Evolutionary conservation across 441 rosid genomes (phyloP), one percentile per base, ranked within the genome.

Genomic region (Bocquillonia castaneifolia): DNA sequence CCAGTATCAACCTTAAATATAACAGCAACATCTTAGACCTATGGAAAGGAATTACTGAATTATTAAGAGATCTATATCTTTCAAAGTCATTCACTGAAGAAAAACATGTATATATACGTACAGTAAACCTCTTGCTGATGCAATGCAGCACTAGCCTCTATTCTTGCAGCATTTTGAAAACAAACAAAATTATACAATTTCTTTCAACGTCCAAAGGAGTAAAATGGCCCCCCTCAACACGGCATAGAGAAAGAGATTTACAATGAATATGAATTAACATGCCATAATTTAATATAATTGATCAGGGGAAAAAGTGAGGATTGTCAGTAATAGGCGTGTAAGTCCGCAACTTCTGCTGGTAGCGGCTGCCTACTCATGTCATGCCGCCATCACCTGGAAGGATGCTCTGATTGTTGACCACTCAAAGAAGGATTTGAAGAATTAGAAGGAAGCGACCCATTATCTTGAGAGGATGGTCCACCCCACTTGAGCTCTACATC

Each of bases 391-490:
- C 80, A 76, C 80, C 85, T 79, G 42, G 82, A 63, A 50, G 83
- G 82, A 59, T 75, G 72, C 59, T 84, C 79, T 1, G 82, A 77
- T 47, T 68, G 82, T 68, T 84, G 85, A 69, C 75, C 80, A 20
- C 75, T 77, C 26, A 73, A 61, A 20, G 87, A 74, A 75, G 82
- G 85, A 77, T 84, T 84, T 8, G 87, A 81, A 63, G 85, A 81
- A 63, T 69, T 79, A 0, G 87, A 84, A 31, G 85, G 82, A 7
- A 62, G 80, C 12, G 79, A 14, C 2, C 83, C 85, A 20, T 79
- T 82, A 12, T 82, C 86, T 62, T 78, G 84, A n/a, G 86, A 74
- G 23, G 78, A 57, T 26, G 74, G 39, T 15, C 82, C 70, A 5
- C 83, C 85, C 85, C 87, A 84, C 68, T 81, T 80, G 32, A 76